Percentiles rank a stretch among this genome's conserved stretches.
These are phyloP conservation scores for Melanogaster broomeanus DNA, from an alignment of 768 basidiomycete genomes.

Conservation along the genomic window DNA sequence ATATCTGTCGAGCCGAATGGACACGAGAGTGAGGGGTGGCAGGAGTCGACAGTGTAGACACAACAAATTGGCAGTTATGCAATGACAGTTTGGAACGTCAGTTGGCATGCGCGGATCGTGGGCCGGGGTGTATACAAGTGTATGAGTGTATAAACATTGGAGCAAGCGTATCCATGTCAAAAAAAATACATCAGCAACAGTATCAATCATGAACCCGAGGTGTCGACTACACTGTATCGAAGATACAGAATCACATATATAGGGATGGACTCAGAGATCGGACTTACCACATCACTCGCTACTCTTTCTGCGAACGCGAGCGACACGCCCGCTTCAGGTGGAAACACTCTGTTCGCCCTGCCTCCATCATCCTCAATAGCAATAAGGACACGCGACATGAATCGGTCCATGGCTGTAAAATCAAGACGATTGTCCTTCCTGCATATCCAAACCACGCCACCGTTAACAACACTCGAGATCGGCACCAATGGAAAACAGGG, in stretches of 20 bases:
- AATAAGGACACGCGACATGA: constrained; percentile 69
- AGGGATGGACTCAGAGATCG: not conserved
- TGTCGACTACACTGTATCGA: not conserved
- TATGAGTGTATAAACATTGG: too few species aligned
- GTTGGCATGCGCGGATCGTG: too few species aligned
- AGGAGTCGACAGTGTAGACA: not conserved
- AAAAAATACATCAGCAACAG: too few species aligned
- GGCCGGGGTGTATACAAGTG: too few species aligned
- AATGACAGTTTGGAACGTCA: too few species aligned
- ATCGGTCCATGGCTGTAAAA: constrained; percentile 93
- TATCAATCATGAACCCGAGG: not conserved
- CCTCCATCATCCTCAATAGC: constrained; percentile 75
- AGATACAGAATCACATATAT: not conserved
- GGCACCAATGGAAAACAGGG: not conserved
- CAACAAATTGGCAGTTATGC: too few species aligned
- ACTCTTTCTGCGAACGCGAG: constrained; percentile 83
- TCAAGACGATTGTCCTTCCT: constrained; percentile 65
- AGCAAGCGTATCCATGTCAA: too few species aligned
- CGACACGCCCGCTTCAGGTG: constrained; percentile 73
- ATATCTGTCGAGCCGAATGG: constrained; percentile 53
- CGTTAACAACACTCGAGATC: not conserved
- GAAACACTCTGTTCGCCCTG: constrained; percentile 85
- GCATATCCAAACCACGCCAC: not conserved
- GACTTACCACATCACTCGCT: constrained; percentile 77
- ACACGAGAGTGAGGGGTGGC: constrained; percentile 1